phyloP scores from a whole-genome alignment of 2,329 filamentous ascomycete genomes.

The Diaporthe ilicicola region DNA sequence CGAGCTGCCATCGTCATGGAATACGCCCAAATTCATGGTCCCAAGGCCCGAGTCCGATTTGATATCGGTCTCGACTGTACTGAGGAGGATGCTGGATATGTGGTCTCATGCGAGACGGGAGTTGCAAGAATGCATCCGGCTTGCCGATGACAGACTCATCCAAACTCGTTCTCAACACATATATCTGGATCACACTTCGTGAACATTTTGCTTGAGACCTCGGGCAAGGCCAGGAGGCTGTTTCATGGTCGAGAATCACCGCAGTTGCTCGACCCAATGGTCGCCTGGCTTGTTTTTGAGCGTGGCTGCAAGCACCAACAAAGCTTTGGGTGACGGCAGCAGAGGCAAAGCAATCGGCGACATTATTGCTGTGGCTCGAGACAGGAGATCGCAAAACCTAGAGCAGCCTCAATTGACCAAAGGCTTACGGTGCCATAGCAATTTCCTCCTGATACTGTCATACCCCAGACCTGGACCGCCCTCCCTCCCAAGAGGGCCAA shows the following conservation, averaged over 20 bases:
- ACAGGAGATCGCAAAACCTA: not conserved
- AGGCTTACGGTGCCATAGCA: not conserved
- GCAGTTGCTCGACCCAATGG: not conserved
- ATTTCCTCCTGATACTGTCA: not conserved
- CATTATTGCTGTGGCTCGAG: not conserved
- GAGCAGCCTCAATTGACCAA: not conserved
- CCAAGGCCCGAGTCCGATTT: not conserved
- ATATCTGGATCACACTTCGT: too few relatives aligned
- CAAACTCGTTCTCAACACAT: not conserved
- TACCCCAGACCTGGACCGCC: not conserved
- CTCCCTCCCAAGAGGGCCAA: not conserved
- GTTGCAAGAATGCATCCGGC: not conserved
- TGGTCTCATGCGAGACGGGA: not conserved
- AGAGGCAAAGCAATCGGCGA: not conserved
- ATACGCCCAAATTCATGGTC: not conserved
- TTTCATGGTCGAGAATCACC: not conserved
- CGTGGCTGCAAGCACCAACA: not conserved
- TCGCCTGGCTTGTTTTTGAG: not conserved
- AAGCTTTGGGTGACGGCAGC: not conserved
- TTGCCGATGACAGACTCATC: not conserved
- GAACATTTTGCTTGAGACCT: not conserved
- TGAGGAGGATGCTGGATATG: not conserved
- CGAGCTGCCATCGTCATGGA: not conserved
- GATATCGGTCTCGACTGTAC: not conserved
- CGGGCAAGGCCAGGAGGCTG: not conserved